Percentiles rank a stretch among this genome's conserved stretches.
phyloP scores from a whole-genome alignment of 352 stramenopile species.

The Globisporangium emineosum region DNA sequence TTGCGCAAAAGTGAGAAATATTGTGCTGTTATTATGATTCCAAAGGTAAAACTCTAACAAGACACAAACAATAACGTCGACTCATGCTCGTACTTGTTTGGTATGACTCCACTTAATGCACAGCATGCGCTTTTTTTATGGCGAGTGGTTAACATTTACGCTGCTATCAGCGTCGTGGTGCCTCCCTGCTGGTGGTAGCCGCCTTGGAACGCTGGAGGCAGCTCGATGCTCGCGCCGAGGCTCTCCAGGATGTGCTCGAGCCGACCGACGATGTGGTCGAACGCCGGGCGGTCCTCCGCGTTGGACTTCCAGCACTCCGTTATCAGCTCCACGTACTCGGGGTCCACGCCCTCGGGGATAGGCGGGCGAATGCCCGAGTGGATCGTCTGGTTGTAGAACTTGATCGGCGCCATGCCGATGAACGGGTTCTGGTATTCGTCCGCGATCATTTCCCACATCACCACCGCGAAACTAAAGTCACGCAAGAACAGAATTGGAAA shows the following conservation, averaged over 20 bases:
- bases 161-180: conserved; percentile 15
- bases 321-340: conserved; percentile 72
- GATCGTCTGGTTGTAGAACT: conserved; percentile 89
- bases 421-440: conserved; percentile 77
- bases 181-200: conserved; percentile 84
- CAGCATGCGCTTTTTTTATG: background rate
- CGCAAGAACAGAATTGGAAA: background rate
- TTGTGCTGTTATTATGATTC: too few relatives aligned
- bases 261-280: conserved; percentile 72
- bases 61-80: background rate
- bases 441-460: conserved; percentile 92
- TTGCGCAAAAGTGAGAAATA: too few relatives aligned
- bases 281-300: conserved; percentile 64
- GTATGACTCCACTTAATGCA: background rate
- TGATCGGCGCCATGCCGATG: conserved; percentile 88
- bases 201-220: conserved; percentile 80
- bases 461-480: conserved; percentile 75
- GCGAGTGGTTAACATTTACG: conserved; percentile 1
- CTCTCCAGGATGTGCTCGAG: conserved; percentile 71
- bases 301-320: conserved; percentile 85
- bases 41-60: too few relatives aligned
- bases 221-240: conserved; percentile 75
- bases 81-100: background rate
- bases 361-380: conserved; percentile 68
- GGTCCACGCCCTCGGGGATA: conserved; percentile 63